These are phyloP conservation scores for Acarospora socialis DNA, from an alignment of 2,329 filamentous ascomycete genomes.

Conservation along the genomic window DNA sequence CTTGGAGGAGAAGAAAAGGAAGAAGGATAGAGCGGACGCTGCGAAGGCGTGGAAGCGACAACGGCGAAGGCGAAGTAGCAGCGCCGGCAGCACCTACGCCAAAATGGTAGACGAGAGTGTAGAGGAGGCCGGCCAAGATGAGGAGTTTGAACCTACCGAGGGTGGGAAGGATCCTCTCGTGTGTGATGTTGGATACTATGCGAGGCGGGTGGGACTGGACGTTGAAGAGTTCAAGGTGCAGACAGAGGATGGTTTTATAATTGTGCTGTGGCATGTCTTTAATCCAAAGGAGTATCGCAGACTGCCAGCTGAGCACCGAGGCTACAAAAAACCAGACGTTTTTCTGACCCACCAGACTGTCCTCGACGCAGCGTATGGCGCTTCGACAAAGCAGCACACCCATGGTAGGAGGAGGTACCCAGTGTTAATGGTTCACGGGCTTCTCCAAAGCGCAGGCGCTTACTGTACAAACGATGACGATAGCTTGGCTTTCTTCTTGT, in stretches of 20 bases:
- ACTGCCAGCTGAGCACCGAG: slow-evolving; percentile 34
- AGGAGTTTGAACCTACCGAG: slow-evolving; percentile 58
- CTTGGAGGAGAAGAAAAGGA: slow-evolving; percentile 53
- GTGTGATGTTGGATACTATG: slow-evolving; percentile 75
- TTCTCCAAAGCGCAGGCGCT: slow-evolving; percentile 75
- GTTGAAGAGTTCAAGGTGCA: slow-evolving; percentile 72
- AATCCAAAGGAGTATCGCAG: slow-evolving; percentile 60
- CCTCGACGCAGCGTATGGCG: slow-evolving; percentile 22
- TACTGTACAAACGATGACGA: slow-evolving; percentile 86
- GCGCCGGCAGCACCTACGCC: slow-evolving; percentile 30
- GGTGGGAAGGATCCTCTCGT: slow-evolving; percentile 66
- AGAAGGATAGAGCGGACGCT: slow-evolving; percentile 40
- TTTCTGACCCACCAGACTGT: slow-evolving; percentile 31
- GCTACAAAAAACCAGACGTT: slow-evolving; percentile 44
- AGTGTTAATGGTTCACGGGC: slow-evolving; percentile 72
- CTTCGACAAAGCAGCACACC: slow-evolving; percentile 17
- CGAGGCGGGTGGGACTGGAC: slow-evolving; percentile 72
- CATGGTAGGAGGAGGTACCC: slow-evolving; percentile 53
- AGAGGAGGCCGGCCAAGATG: slow-evolving; percentile 21
- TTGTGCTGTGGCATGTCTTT: slow-evolving; percentile 79
- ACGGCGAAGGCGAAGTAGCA: slow-evolving; percentile 24
- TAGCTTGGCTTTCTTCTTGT: slow-evolving; percentile 80
- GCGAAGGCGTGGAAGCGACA: slow-evolving; percentile 47
- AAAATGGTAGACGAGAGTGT: slow-evolving; percentile 20
- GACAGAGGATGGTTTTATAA: slow-evolving; percentile 86